phyloP scores from a whole-genome alignment of 352 stramenopile species.

The Globisporangium spinosum region DNA sequence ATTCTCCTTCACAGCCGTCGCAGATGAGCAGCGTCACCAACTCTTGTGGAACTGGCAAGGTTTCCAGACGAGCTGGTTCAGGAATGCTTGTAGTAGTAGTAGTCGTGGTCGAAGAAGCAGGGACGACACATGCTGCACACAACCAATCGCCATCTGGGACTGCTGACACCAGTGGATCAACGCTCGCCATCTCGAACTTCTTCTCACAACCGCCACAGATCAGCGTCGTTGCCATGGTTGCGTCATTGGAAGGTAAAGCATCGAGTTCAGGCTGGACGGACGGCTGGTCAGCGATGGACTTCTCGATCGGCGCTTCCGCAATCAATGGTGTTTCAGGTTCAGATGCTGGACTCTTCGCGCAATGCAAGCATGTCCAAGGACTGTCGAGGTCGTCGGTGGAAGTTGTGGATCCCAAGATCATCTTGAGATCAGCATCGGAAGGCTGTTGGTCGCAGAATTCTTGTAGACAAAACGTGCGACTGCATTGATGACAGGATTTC shows the following conservation, averaged over 20 bases:
- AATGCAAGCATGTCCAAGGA: constrained; percentile 9
- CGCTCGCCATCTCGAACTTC: constrained; percentile 20
- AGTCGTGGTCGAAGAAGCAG: not conserved
- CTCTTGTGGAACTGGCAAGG: not conserved
- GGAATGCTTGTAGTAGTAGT: not conserved
- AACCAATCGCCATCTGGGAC: constrained; percentile 29
- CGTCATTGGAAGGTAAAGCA: not conserved
- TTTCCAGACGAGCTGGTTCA: not conserved
- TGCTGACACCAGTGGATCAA: constrained; percentile 4
- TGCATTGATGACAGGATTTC: constrained; percentile 29
- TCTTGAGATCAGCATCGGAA: constrained; percentile 24
- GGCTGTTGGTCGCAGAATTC: constrained; percentile 35
- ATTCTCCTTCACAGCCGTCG: constrained; percentile 36
- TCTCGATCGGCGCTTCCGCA: not conserved
- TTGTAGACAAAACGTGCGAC: constrained; percentile 33
- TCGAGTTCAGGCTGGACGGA: not conserved
- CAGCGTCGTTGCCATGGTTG: not conserved
- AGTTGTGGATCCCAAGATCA: constrained; percentile 12
- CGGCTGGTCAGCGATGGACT: not conserved
- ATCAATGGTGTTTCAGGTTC: not conserved
- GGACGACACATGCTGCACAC: constrained; percentile 13
- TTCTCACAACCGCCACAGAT: constrained; percentile 32
- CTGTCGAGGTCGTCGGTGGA: not conserved
- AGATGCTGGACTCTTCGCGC: not conserved
- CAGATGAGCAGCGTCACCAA: constrained; percentile 35